Evolutionary conservation across 768 basidiomycete species (phyloP).

Genomic region (Cyclocybe cylindracea): DNA sequence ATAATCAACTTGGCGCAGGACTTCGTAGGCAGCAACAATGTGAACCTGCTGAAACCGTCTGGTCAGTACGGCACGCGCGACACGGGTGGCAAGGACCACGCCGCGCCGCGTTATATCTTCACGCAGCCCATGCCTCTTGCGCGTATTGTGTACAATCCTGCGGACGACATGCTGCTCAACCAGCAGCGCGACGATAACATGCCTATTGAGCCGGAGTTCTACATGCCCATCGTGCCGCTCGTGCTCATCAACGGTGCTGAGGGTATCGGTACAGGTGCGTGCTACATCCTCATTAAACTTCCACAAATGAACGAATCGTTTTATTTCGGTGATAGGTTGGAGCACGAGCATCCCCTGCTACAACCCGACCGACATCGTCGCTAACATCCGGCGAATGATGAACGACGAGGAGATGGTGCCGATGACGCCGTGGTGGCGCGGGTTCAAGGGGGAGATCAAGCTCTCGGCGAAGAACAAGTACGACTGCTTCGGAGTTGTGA

Average conservation of each 20-base stretch:
- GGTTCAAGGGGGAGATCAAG: constrained; percentile 89
- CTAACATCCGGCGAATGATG: constrained; percentile 87
- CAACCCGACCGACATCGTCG: constrained; percentile 89
- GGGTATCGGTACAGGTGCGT: constrained; percentile 92
- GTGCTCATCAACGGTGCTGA: constrained; percentile 93
- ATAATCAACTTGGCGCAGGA: constrained; percentile 94
- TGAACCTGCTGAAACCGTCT: constrained; percentile 83
- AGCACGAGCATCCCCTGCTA: constrained; percentile 90
- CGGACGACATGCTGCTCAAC: constrained; percentile 84
- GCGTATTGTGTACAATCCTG: constrained; percentile 74
- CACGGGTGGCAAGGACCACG: constrained; percentile 94
- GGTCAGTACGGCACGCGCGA: constrained; percentile 97
- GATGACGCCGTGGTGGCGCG: constrained; percentile 98
- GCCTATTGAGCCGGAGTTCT: constrained; percentile 91
- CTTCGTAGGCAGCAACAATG: constrained; percentile 94
- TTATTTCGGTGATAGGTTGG: constrained; percentile 68
- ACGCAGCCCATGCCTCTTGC: constrained; percentile 78
- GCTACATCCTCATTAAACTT: neutral
- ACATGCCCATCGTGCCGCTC: constrained; percentile 87
- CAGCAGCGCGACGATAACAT: constrained; percentile 85
- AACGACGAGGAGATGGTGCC: constrained; percentile 75
- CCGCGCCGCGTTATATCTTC: constrained; percentile 95
- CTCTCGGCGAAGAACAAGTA: constrained; percentile 83
- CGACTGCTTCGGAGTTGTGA: constrained; percentile 72
- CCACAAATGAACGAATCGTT: neutral